Conservation (phyloP, 2,329 filamentous ascomycete species). For the Pezizomycotina sp. region DNA sequence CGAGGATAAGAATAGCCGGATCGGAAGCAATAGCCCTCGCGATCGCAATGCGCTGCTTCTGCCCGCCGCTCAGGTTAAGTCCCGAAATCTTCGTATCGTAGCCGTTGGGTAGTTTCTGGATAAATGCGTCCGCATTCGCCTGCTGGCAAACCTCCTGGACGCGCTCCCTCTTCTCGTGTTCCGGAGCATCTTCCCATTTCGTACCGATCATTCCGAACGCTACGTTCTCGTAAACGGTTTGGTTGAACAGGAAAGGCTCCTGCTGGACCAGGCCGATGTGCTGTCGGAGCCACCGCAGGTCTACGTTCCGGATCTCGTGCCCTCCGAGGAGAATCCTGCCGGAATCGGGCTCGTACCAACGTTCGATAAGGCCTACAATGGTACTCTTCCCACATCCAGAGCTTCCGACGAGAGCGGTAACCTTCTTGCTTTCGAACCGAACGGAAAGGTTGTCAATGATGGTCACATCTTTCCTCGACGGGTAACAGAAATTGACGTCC, state of each 20-base stretch:
- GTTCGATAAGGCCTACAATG: constrained; percentile 51
- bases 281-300: constrained; percentile 44
- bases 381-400: constrained; percentile 62
- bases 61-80: constrained; percentile 65
- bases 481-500: constrained; percentile 6
- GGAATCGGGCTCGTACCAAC: constrained; percentile 45
- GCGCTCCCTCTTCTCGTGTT: constrained; percentile 41
- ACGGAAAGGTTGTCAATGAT: constrained; percentile 45
- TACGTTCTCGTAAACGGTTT: constrained; percentile 47
- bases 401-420: constrained; percentile 57
- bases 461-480: constrained; percentile 35
- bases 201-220: constrained; percentile 41
- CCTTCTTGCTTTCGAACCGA: constrained; percentile 44
- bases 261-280: constrained; percentile 50
- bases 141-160: constrained; percentile 49
- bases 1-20: constrained; percentile 51
- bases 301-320: constrained; percentile 38
- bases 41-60: constrained; percentile 67
- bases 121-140: constrained; percentile 54
- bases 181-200: constrained; percentile 37
- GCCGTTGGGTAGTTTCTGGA: constrained; percentile 45
- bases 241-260: constrained; percentile 52
- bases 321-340: constrained; percentile 40
- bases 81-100: constrained; percentile 64
- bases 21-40: constrained; percentile 52